Evolutionary conservation across 1,139 yeast genomes (phyloP).

Genomic region (Nakaseomyces delphensis): DNA sequence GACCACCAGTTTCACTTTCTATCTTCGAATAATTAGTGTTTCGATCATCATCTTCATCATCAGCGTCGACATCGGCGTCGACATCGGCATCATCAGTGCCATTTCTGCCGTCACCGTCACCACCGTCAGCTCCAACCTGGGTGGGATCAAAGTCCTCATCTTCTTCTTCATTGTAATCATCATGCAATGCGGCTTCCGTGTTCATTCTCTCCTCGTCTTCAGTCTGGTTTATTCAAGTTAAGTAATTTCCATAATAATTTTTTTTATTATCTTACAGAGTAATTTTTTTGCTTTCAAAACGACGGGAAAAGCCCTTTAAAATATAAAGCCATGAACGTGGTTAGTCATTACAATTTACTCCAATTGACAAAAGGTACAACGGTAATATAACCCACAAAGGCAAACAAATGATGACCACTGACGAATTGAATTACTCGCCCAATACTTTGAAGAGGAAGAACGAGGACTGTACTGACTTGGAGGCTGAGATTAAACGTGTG

Average conservation of each 20-base stretch:
- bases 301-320: neutral
- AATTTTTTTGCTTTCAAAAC: neutral
- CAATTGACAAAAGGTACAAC: too few relatives aligned
- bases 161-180: slow-evolving; percentile 50
- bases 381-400: too few relatives aligned
- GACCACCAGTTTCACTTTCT: slow-evolving; percentile 46
- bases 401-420: neutral
- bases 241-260: neutral
- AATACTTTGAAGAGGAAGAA: slow-evolving; percentile 11
- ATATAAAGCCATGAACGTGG: neutral
- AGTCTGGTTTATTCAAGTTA: too few relatives aligned
- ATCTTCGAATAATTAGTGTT: slow-evolving; percentile 36
- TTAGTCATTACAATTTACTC: too few relatives aligned
- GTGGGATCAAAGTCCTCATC: slow-evolving; percentile 56
- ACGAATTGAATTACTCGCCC: neutral
- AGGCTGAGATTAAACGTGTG: slow-evolving; percentile 13
- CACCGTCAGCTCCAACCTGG: slow-evolving; percentile 7
- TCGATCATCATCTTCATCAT: slow-evolving; percentile 28
- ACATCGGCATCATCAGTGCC: slow-evolving; percentile 16
- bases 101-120: slow-evolving; percentile 6
- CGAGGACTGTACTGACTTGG: slow-evolving; percentile 10
- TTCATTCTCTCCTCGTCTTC: slow-evolving; percentile 10
- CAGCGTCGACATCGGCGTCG: slow-evolving; percentile 22
- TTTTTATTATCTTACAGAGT: neutral
- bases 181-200: slow-evolving; percentile 21